These are phyloP conservation scores for Russula brevipes DNA, from an alignment of 768 basidiomycete species.

Conservation along the genomic window DNA sequence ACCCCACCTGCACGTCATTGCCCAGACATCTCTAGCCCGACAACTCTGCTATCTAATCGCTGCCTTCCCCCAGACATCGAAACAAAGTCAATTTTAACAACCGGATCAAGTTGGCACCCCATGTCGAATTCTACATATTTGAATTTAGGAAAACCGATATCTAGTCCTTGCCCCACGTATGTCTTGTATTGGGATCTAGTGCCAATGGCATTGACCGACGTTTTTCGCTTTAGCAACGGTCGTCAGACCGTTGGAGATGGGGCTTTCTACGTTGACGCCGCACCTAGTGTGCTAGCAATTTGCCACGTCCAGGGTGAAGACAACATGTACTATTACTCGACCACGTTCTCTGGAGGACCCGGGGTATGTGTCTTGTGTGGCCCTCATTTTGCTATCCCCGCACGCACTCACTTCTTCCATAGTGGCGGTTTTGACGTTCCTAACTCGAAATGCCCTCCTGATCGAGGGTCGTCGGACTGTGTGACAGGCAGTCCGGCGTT, in stretches of 20 bases:
- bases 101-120: slow-evolving; percentile 72
- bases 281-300: slow-evolving; percentile 75
- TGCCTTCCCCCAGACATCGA: background rate
- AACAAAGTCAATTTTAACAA: background rate
- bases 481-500: slow-evolving; percentile 91
- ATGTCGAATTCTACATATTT: slow-evolving; percentile 73
- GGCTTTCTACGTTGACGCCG: slow-evolving; percentile 71
- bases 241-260: slow-evolving; percentile 97
- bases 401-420: background rate
- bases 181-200: slow-evolving; percentile 28
- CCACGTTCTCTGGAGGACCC: slow-evolving; percentile 91
- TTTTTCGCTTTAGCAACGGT: slow-evolving; percentile 66
- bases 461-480: slow-evolving; percentile 91
- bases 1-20: slow-evolving; percentile 1
- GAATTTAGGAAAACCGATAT: slow-evolving; percentile 70
- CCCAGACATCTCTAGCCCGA: background rate
- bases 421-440: slow-evolving; percentile 98
- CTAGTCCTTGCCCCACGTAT: slow-evolving; percentile 95
- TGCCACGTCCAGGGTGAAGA: slow-evolving; percentile 77
- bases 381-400: background rate
- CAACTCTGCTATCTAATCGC: slow-evolving; percentile 6
- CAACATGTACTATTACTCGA: slow-evolving; percentile 87
- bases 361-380: slow-evolving; percentile 45
- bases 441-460: slow-evolving; percentile 88
- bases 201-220: background rate